A percentile compares a stretch with the other conserved stretches of the same genome.
These are phyloP conservation scores for Tetradesmus obliquus DNA, from an alignment of 139 green algal species.

Conservation along the genomic window DNA sequence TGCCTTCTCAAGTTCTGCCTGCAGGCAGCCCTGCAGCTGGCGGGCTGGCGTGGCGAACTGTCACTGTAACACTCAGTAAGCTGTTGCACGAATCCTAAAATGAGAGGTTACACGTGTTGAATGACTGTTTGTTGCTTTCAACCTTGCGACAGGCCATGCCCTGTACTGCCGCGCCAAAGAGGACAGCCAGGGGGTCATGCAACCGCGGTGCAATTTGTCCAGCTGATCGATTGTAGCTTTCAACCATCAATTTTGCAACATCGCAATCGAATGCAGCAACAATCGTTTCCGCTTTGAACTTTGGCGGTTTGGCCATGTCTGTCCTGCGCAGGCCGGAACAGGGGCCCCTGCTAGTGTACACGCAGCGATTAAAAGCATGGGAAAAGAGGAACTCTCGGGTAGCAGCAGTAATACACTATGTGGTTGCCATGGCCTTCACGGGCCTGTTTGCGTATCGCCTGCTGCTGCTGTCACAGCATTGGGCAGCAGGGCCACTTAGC, in stretches of 20 bases:
- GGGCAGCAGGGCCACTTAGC: not conserved
- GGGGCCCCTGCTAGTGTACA: not conserved
- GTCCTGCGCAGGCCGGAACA: not conserved
- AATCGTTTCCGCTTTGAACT: not conserved
- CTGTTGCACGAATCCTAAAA: not conserved
- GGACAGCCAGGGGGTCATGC: too few species aligned
- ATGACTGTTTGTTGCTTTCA: not conserved
- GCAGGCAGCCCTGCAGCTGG: not conserved
- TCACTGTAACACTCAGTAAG: not conserved
- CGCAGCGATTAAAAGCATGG: not conserved
- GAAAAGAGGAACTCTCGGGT: not conserved
- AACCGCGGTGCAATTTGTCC: too few species aligned
- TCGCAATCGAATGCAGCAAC: not conserved
- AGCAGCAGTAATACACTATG: not conserved
- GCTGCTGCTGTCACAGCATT: not conserved
- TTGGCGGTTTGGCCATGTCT: not conserved
- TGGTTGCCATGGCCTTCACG: not conserved
- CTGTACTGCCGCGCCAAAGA: not conserved
- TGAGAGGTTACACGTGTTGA: not conserved
- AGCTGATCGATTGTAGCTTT: too few species aligned
- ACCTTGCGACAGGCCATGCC: not conserved
- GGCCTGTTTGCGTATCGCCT: conserved; percentile 2
- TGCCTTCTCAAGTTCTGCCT: too few species aligned
- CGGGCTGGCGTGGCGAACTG: not conserved
- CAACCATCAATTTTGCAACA: not conserved